Evolutionary conservation across 768 basidiomycete species (phyloP), one percentile per base, ranked within the genome.

Genomic region (Pleurotus sapidus): DNA sequence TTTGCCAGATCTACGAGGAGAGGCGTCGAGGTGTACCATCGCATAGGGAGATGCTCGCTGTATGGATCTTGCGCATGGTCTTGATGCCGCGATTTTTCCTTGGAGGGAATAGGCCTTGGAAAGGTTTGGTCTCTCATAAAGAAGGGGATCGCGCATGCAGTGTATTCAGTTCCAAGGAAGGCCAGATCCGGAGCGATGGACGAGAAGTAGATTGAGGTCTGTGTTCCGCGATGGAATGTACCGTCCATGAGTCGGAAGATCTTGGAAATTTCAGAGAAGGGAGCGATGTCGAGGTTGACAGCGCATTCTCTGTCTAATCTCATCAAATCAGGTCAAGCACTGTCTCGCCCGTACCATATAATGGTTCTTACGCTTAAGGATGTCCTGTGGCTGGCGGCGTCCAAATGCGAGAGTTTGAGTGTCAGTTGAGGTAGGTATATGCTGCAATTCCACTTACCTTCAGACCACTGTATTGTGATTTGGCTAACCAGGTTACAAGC

Each of bases 131-230:
- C 65, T 24, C 71, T 67, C 8, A 70, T 62, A 56, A 75, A 65
- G 61, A 80, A 81, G 3, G 82, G 79, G 4, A 81, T 53, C 3
- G 77, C 66, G 55, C 78, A 78, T 25, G 79, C 58, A 34, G 78
- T 62, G 61, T 77, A 79, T 2, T 68, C 56, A 2, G 67, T 61
- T 38, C 74, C 73, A 43, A 77, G 62, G 24, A 70, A 66, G 4
- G 67, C 55, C 46, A 78, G 60, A 27, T 65, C 67, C 0, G 73
- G 58, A 7, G 75, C 69, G 55, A 81, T 70, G 5, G 77, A 69
- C 3, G 72, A 72, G 60, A 77, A 72, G 30, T 71, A 66, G 46
- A 77, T 58, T 2, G 55, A 57, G 12, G 65, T 61, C 6, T 60
- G 51, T 18, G 43, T 38, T 40, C 60, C 64, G 1, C 62, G 53